Percentiles rank a stretch among this genome's conserved stretches.
Conservation (phyloP, 768 basidiomycete genomes). For the Tylopilus balloui region DNA sequence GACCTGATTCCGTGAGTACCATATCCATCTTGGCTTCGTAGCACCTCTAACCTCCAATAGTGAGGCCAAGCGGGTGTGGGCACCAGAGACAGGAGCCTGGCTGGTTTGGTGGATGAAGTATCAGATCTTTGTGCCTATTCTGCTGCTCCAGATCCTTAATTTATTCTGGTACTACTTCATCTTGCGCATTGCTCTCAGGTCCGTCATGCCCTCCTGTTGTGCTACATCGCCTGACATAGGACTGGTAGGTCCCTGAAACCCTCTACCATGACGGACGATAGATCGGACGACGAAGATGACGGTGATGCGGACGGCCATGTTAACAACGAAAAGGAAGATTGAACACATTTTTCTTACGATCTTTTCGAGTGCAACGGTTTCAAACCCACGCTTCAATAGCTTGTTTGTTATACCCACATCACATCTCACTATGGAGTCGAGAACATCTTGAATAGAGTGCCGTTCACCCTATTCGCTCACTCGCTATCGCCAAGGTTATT, state of each 20-base stretch:
- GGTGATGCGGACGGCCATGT: slow-evolving; percentile 32
- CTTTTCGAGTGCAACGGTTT: slow-evolving; percentile 3
- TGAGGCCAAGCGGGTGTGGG: slow-evolving; percentile 52
- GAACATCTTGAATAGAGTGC: not conserved
- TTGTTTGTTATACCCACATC: slow-evolving; percentile 5
- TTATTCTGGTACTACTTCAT: slow-evolving; percentile 93
- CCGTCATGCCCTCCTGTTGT: slow-evolving; percentile 21
- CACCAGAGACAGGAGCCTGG: slow-evolving; percentile 60
- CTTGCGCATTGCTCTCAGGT: slow-evolving; percentile 71
- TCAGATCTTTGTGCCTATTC: slow-evolving; percentile 73
- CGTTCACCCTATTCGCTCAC: not conserved
- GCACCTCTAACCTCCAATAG: slow-evolving; percentile 33
- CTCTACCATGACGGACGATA: slow-evolving; percentile 53
- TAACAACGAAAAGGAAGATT: slow-evolving; percentile 31
- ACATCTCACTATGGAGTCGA: slow-evolving; percentile 6
- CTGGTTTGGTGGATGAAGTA: slow-evolving; percentile 74
- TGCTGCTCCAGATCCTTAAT: slow-evolving; percentile 78
- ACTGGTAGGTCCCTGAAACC: slow-evolving; percentile 48
- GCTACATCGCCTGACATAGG: slow-evolving; percentile 7
- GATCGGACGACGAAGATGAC: slow-evolving; percentile 77
- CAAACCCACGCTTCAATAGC: not conserved
- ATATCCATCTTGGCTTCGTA: not conserved
- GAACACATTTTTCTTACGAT: slow-evolving; percentile 3
- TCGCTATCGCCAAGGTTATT: slow-evolving; percentile 1
- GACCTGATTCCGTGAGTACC: slow-evolving; percentile 66